Evolutionary conservation across 2,329 filamentous ascomycete genomes (phyloP).

Genomic region (Bisporella sp.): DNA sequence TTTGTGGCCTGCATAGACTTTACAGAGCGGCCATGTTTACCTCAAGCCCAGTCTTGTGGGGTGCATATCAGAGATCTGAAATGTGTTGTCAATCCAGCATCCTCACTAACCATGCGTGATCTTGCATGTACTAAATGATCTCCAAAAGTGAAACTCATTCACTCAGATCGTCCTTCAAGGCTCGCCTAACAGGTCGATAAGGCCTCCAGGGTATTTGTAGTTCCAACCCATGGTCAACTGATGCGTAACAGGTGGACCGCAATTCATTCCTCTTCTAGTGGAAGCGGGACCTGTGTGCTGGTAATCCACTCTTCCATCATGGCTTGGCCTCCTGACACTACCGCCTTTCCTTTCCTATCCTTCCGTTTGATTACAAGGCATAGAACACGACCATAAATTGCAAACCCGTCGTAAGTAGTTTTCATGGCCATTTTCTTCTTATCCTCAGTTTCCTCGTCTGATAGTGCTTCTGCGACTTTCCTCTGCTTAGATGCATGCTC

Average conservation of each 20-base stretch:
- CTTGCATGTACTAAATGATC: too few relatives aligned
- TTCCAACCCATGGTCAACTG: not conserved
- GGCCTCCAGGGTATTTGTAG: not conserved
- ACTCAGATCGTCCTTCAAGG: not conserved
- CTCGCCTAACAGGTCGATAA: not conserved
- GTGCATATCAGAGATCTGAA: too few relatives aligned
- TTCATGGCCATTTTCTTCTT: constrained; percentile 88
- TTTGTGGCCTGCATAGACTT: too few relatives aligned
- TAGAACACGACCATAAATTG: constrained; percentile 87
- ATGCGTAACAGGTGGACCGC: not conserved
- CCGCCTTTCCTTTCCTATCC: constrained; percentile 40
- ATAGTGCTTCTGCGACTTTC: constrained; percentile 29
- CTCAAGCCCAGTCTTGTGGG: too few relatives aligned
- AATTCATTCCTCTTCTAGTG: constrained; percentile 33
- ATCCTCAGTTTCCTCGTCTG: constrained; percentile 46
- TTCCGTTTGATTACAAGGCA: constrained; percentile 82
- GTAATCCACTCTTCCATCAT: constrained; percentile 81
- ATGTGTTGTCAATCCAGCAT: too few relatives aligned
- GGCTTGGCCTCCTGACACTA: constrained; percentile 46
- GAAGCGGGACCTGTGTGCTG: constrained; percentile 58
- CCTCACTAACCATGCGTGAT: too few relatives aligned
- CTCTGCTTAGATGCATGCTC: constrained; percentile 37
- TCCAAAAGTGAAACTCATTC: too few relatives aligned
- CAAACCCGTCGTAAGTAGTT: constrained; percentile 90
- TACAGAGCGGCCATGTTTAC: too few relatives aligned